phyloP scores from a whole-genome alignment of 805 yeast genomes.

The Metschnikowia peoriensis region DNA sequence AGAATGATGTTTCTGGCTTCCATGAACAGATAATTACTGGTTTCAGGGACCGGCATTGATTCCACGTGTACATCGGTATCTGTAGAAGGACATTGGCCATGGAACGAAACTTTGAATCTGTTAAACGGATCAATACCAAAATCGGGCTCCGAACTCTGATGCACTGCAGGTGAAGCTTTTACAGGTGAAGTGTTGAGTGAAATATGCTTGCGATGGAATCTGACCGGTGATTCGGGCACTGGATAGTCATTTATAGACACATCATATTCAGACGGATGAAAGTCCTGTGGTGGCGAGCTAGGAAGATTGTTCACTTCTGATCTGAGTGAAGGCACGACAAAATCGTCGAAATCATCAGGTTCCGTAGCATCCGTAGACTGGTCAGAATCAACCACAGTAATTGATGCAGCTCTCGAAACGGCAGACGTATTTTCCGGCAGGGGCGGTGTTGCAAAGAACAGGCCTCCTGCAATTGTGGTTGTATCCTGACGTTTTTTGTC shows the following conservation, averaged over 20 bases:
- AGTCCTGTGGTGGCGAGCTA: conserved; percentile 41
- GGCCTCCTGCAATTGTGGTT: conserved; percentile 13
- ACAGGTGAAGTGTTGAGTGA: conserved; percentile 15
- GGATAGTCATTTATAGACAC: conserved; percentile 22
- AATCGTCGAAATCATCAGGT: conserved; percentile 4
- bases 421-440: conserved; percentile 1
- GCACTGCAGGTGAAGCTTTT: background rate
- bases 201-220: conserved; percentile 1
- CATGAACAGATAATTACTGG: conserved; percentile 5
- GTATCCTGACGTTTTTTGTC: conserved; percentile 36
- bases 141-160: conserved; percentile 39
- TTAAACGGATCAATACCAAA: conserved; percentile 53
- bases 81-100: conserved; percentile 30
- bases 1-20: conserved; percentile 44
- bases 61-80: conserved; percentile 27
- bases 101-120: conserved; percentile 31
- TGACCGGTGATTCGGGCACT: conserved; percentile 30
- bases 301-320: conserved; percentile 19
- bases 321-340: background rate
- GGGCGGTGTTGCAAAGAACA: background rate
- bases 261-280: conserved; percentile 33
- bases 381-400: conserved; percentile 1
- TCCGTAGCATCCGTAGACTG: conserved; percentile 10
- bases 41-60: conserved; percentile 11
- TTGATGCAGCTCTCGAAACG: background rate